Evolutionary conservation across 768 basidiomycete genomes (phyloP).

Genomic region (Termitomyces sp.): DNA sequence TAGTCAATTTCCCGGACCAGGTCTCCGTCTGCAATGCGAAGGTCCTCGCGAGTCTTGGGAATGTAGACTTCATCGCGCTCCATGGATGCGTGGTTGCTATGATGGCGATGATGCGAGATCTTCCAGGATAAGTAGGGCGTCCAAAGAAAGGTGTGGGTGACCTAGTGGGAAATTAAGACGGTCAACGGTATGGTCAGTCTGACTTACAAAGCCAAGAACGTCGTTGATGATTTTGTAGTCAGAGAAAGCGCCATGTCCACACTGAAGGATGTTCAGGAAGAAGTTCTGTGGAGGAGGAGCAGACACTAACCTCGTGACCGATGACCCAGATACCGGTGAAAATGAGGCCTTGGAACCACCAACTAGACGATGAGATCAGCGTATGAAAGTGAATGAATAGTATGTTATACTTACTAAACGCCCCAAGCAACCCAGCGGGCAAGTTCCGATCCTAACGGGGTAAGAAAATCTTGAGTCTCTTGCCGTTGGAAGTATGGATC

Average conservation of each 20-base stretch:
- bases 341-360: slow-evolving; percentile 60
- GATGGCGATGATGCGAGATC: slow-evolving; percentile 49
- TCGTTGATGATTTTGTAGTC: slow-evolving; percentile 43
- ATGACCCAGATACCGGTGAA: slow-evolving; percentile 58
- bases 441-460: slow-evolving; percentile 30
- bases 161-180: slow-evolving; percentile 19
- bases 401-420: slow-evolving; percentile 34
- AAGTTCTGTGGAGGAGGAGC: neutral
- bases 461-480: slow-evolving; percentile 17
- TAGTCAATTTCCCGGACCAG: slow-evolving; percentile 33
- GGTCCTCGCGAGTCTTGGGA: slow-evolving; percentile 52
- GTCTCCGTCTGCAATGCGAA: slow-evolving; percentile 39
- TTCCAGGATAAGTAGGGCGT: slow-evolving; percentile 54
- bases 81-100: slow-evolving; percentile 47
- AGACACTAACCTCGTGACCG: slow-evolving; percentile 42
- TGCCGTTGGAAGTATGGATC: slow-evolving; percentile 34
- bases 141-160: slow-evolving; percentile 42
- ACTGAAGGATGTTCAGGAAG: slow-evolving; percentile 24
- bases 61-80: slow-evolving; percentile 56
- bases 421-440: slow-evolving; percentile 39
- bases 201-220: slow-evolving; percentile 44
- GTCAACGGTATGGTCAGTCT: neutral
- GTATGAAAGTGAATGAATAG: neutral
- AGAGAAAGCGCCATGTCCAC: slow-evolving; percentile 55
- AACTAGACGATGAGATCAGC: slow-evolving; percentile 24